Base-by-base conservation (phyloP, 306 rosid genomes). In the Castanopsis chinensis region DNA sequence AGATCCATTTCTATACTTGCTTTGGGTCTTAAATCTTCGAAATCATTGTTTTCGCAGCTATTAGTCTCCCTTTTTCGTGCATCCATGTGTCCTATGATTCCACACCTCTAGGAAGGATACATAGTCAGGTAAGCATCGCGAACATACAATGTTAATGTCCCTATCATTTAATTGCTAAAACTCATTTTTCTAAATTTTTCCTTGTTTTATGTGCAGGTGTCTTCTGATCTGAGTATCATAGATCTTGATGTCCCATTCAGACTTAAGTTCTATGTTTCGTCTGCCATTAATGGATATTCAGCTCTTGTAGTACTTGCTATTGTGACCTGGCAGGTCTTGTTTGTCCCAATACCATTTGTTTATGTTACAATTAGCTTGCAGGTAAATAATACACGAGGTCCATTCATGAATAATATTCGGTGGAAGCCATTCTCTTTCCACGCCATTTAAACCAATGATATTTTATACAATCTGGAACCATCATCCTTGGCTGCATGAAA, bases 91-190 rank as follows among this genome's bases (percentile, higher is more conserved):
- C 87, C 60, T 87, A 90, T 30, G 91, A 90, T 78, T 90, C 92
- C 23, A 90, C 94, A 19, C 92, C 92, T 28, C 43, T 87, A 73
- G 92, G 94, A 80, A 90, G 92, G 76, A 85, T 90, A 75, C 91
- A 88, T 28, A 87, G 83, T 28, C 81, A 89, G 89, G 94, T 90
- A 76, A 75, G 87, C 30, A 33, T 61, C 55, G 9, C 21, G 69
- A 27, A 45, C 5, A 13, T 27, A 14, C 21, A 49, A 73, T 59
- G 9, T 45, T 58, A 56, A 54, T 60, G 19, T 41, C 61, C 52
- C 28, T 19, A n/a, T n/a, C n/a, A 12, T 59, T 45, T n/a, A 15
- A 4, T 49, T 27, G 17, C 55, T 30, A 13, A 60, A 79, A 80
- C 76, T 71, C 63, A 49, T 12, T 52, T 21, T 57, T 41, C 41